A percentile compares a stretch with the other conserved stretches of the same genome.
Evolutionary conservation across 2,329 filamentous ascomycete genomes (phyloP).

Genomic region (Colletotrichum paranaense): DNA sequence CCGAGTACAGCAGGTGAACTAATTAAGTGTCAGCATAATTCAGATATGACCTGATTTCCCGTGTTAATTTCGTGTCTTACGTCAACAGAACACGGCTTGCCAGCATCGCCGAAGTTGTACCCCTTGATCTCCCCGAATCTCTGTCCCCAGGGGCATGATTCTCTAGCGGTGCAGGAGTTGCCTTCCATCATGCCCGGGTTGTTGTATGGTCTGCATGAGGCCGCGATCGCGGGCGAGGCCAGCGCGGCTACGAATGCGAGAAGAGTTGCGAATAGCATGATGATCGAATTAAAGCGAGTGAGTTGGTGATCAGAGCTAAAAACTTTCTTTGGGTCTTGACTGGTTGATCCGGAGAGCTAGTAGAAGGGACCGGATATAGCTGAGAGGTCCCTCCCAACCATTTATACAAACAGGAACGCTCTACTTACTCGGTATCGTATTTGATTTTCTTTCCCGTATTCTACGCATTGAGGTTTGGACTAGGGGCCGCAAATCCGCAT

Average conservation of each 20-base stretch:
- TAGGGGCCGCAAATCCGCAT: too few species aligned
- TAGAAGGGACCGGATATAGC: too few species aligned
- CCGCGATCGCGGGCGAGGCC: background rate
- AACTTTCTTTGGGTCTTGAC: too few species aligned
- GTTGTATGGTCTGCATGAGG: background rate
- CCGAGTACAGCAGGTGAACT: background rate
- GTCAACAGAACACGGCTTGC: background rate
- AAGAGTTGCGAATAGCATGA: background rate
- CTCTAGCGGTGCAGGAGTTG: background rate
- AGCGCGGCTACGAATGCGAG: background rate
- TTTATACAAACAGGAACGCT: too few species aligned
- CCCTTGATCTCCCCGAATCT: background rate
- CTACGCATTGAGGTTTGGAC: too few species aligned
- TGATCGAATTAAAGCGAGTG: background rate
- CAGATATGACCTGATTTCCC: too few species aligned
- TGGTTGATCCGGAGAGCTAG: too few species aligned
- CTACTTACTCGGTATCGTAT: too few species aligned
- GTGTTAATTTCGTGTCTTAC: background rate
- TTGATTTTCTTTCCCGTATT: too few species aligned
- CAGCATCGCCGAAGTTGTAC: background rate
- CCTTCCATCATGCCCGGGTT: background rate
- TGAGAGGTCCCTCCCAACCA: too few species aligned
- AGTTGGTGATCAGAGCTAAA: too few species aligned
- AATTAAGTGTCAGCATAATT: background rate
- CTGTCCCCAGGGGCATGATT: background rate